Evolutionary conservation across 257 asterid species (phyloP), one percentile per base, ranked within the genome.

Genomic region (Nyctanthes arbortristis): DNA sequence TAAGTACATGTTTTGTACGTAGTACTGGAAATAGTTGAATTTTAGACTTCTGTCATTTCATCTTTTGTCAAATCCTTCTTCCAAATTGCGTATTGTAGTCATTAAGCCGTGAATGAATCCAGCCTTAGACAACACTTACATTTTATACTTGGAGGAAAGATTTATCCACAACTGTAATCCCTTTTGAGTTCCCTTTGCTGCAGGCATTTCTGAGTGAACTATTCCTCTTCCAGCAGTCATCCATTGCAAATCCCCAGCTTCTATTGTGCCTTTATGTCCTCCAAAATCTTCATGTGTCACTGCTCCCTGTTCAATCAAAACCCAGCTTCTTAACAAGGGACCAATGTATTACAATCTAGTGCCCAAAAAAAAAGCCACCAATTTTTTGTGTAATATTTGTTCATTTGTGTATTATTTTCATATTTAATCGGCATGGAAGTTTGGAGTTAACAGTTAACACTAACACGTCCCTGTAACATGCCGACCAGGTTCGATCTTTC

Each of bases 171-270:
- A 71, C 34, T 91, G 98, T 12, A 93, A 80, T 32, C 98, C 97
- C 61, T 76, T 82, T 65, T 87, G 89, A 74, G 96, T 90, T 10
- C 98, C 97, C 47, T 84, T 69, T 1, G 86, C 69, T 5, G 95
- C 89, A 74, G 97, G 96, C 93, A 88, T 85, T 81, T 90, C 97
- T 37, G 98, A 93, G 85, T 93, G 98, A 76, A 93, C 92, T 35
- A 93, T 90, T 25, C 98, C 98, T 76, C 87, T 84, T 24, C 98
- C 98, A 4, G 98, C 98, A 60, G 94, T 90, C 98, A 93, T 88
- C 98, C 98, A 93, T 65, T 93, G 98, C 60, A 93, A 40, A 45
- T 90, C 98, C 45, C 98, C 98, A 2, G 89, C 87, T 75, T 83
- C 84, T 16, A 93, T 87, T 20, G 79, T 93, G 47, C 97, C 97